These are phyloP conservation scores for Xylaria nigripes DNA, from an alignment of 495 filamentous ascomycete genomes.

Conservation along the genomic window DNA sequence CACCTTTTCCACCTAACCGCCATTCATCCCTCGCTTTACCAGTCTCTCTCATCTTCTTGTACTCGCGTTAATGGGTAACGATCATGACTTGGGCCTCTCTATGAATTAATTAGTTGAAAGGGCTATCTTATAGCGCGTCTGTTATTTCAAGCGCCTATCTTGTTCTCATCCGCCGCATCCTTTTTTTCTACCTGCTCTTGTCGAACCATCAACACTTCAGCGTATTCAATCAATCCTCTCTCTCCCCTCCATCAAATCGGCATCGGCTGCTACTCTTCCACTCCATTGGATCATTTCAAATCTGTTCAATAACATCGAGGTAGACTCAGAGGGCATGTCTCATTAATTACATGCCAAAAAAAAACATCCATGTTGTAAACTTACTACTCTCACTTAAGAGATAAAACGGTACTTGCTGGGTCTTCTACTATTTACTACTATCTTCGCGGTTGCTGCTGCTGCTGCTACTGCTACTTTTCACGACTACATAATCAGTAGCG, in stretches of 20 bases:
- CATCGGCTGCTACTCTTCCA: neutral
- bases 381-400: conserved; percentile 12
- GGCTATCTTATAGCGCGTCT: conserved; percentile 1
- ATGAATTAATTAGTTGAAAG: conserved; percentile 2
- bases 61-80: conserved; percentile 4
- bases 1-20: conserved; percentile 1
- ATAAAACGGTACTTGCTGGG: conserved; percentile 9
- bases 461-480: neutral
- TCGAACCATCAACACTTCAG: neutral
- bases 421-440: conserved; percentile 3
- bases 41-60: neutral
- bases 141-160: neutral
- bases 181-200: neutral
- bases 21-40: neutral
- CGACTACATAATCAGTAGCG: conserved; percentile 13
- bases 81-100: neutral
- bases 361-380: conserved; percentile 13
- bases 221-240: neutral
- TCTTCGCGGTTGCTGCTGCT: neutral
- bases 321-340: conserved; percentile 8
- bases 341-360: conserved; percentile 9
- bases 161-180: conserved; percentile 4
- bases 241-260: neutral
- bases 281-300: conserved; percentile 2
- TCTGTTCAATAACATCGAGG: conserved; percentile 11